These are phyloP conservation scores for Malus domestica DNA, from an alignment of 306 rosid species.

Conservation along the genomic window ASM211411v1 NC_041796.1:21687001-21687500, in stretches of 20 bases:
- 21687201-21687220: too few species aligned
- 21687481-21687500: background rate
- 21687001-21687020: constrained; percentile 5
- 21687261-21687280: too few species aligned
- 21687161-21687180: too few species aligned
- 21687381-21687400: background rate
- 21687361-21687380: background rate
- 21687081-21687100: constrained; percentile 10
- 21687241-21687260: too few species aligned
- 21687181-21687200: too few species aligned
- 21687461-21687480: background rate
- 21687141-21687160: background rate
- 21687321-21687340: constrained; percentile 12
- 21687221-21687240: too few species aligned
- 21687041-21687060: constrained; percentile 12
- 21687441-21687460: background rate
- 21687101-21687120: constrained; percentile 1
- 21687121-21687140: constrained; percentile 14
- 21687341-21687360: constrained; percentile 18
- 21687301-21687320: constrained; percentile 21
- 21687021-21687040: constrained; percentile 5
- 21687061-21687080: constrained; percentile 17
- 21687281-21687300: too few species aligned
- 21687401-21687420: constrained; percentile 15
- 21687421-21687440: background rate